phyloP scores from a whole-genome alignment of 768 basidiomycete genomes.

The Rhizopogon vesiculosus region DNA sequence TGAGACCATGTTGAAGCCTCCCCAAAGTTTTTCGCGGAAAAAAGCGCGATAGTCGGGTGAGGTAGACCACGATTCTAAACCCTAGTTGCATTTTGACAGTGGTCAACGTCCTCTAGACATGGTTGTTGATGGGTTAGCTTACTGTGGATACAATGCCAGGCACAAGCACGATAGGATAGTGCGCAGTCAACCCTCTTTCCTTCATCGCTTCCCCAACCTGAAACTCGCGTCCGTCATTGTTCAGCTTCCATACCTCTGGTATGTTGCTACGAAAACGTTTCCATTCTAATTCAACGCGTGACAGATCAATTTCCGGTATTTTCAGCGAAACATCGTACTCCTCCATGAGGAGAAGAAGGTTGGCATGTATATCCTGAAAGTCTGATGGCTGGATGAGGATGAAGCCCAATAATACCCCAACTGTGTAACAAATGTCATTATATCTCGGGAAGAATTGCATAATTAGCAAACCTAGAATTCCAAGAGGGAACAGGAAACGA shows the following conservation, averaged over 20 bases:
- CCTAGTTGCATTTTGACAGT: conserved; percentile 31
- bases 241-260: conserved; percentile 80
- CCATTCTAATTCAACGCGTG: conserved; percentile 72
- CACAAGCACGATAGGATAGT: conserved; percentile 79
- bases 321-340: conserved; percentile 65
- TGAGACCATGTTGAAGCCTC: conserved; percentile 77
- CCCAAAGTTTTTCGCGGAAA: conserved; percentile 88
- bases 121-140: conserved; percentile 15
- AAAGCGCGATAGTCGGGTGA: conserved; percentile 78
- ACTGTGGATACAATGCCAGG: conserved; percentile 91
- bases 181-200: conserved; percentile 57
- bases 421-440: conserved; percentile 28
- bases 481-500: conserved; percentile 68
- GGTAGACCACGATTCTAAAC: conserved; percentile 93
- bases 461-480: conserved; percentile 49
- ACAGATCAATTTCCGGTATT: conserved; percentile 61
- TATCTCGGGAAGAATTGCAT: conserved; percentile 1
- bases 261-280: conserved; percentile 58
- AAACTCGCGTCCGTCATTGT: conserved; percentile 77
- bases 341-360: conserved; percentile 60
- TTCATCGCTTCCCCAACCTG: conserved; percentile 68
- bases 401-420: conserved; percentile 62
- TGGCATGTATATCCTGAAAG: conserved; percentile 64
- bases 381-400: conserved; percentile 62
- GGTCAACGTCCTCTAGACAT: background rate